These are phyloP conservation scores for Apiotrichum akiyoshidainum DNA, from an alignment of 1,284 basidiomycete species.

Conservation along the genomic window DNA sequence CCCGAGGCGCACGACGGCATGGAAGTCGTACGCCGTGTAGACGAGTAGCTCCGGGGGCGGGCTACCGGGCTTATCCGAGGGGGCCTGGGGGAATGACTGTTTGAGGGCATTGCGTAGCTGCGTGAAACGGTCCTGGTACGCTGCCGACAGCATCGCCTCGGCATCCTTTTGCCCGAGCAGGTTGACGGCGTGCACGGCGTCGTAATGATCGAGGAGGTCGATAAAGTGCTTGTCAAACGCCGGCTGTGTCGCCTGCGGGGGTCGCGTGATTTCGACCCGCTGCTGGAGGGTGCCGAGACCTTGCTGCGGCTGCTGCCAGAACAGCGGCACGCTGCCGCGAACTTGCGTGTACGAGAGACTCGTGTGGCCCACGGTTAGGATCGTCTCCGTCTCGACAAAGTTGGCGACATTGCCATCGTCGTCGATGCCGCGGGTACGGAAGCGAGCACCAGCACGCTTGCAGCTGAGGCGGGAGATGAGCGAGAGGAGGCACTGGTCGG, in stretches of 20 bases:
- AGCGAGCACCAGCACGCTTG: conserved; percentile 94
- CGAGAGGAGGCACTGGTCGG: conserved; percentile 61
- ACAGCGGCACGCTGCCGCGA: conserved; percentile 90
- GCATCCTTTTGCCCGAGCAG: conserved; percentile 87
- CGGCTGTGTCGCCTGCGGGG: conserved; percentile 83
- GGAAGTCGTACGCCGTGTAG: conserved; percentile 93
- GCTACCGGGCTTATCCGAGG: conserved; percentile 34
- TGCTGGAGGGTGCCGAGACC: conserved; percentile 79
- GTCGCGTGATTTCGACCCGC: conserved; percentile 84
- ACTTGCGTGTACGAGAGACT: conserved; percentile 89
- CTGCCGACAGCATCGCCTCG: conserved; percentile 75
- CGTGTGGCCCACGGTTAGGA: conserved; percentile 78
- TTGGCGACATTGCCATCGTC: conserved; percentile 97
- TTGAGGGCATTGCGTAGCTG: conserved; percentile 31
- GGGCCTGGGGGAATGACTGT: conserved; percentile 53
- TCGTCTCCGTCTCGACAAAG: conserved; percentile 95
- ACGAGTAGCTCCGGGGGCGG: conserved; percentile 19
- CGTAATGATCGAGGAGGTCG: conserved; percentile 78
- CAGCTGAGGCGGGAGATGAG: conserved; percentile 85
- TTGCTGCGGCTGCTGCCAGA: conserved; percentile 93
- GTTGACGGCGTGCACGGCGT: conserved; percentile 76
- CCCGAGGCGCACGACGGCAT: conserved; percentile 71
- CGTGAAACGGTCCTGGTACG: conserved; percentile 75
- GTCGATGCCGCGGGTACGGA: conserved; percentile 95
- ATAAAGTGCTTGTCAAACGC: conserved; percentile 93